phyloP scores from a whole-genome alignment of 768 basidiomycete species.

The Collybia sp. region DNA sequence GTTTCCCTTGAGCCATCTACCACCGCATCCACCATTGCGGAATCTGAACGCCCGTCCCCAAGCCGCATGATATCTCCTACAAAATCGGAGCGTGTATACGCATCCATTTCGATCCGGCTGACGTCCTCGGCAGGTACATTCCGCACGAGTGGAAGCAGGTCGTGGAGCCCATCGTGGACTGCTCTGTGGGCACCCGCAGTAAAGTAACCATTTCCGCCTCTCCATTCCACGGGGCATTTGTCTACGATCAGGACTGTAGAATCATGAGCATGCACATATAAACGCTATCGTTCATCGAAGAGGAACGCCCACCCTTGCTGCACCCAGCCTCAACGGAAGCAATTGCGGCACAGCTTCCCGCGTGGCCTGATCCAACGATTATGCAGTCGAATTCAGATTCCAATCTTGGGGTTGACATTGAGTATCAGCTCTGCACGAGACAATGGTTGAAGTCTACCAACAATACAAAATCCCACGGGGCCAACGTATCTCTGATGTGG shows the following conservation, averaged over 20 bases:
- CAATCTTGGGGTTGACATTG: too few species aligned
- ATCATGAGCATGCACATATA: constrained; percentile 1
- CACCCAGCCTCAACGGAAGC: constrained; percentile 58
- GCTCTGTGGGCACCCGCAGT: constrained; percentile 68
- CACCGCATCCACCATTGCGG: constrained; percentile 42
- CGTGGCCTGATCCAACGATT: constrained; percentile 63
- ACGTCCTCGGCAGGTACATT: constrained; percentile 40
- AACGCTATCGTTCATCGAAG: background rate
- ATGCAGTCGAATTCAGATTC: constrained; percentile 42
- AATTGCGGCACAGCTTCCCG: constrained; percentile 62
- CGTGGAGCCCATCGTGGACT: constrained; percentile 54
- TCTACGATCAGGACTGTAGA: constrained; percentile 53
- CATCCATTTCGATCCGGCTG: constrained; percentile 47
- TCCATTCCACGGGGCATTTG: constrained; percentile 61
- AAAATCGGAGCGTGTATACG: constrained; percentile 54
- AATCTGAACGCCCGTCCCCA: constrained; percentile 44
- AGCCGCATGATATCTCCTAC: constrained; percentile 57
- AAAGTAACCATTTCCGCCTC: constrained; percentile 69
- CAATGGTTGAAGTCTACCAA: too few species aligned
- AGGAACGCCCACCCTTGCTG: constrained; percentile 32
- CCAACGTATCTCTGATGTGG: too few species aligned
- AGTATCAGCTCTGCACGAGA: too few species aligned
- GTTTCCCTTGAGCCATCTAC: constrained; percentile 54
- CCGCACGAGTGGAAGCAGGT: constrained; percentile 50
- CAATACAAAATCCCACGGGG: too few species aligned